Base-by-base conservation (phyloP, 1,284 basidiomycete genomes). In the Rhodotorula mucilaginosa region DNA sequence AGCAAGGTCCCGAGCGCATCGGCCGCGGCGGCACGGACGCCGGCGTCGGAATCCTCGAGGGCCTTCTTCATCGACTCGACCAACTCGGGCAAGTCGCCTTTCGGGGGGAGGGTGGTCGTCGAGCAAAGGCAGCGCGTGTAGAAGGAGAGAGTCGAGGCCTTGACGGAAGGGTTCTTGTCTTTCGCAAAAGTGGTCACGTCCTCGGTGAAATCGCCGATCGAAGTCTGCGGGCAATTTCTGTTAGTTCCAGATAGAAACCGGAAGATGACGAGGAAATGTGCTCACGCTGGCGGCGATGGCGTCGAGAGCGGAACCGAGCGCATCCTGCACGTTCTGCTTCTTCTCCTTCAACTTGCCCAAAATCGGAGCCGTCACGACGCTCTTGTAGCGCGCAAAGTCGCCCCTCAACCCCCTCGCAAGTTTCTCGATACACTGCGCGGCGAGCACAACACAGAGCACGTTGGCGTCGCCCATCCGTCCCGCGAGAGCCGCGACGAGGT, bases 131-230 rank as follows among this genome's bases (percentile, higher is more conserved):
- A 92, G 60, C 97, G 88, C 26, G 86, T 87, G 29, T 98, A 83
- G 80, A 97, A 98, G 78, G 91, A 92, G 75, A 97, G 84, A 0
- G 94, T 90, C 21, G 93, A 92, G 81, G 97, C 93, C 80, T 97
- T 97, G 58, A 98, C 92, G 81, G 97, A 93, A 1, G 97, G 97
- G 80, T 98, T 99, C 84, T 99, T 99, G 74, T 90, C 90, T 77
- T 89, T 88, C 34, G 94, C 82, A 0, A 89, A 88, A 5, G 88
- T 85, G 44, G 92, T 84, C 59, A 96, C 84, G 79, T 98, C 93
- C 34, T 93, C 90, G 66, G 93, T 85, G 61, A 97, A 87, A 67
- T 97, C 95, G 26, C 87, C 81, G 10, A 99, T 83, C 1, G 89
- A 62, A 19, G 67, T 46, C 69, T 70, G 60, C 58, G 21, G 3